Conservation (phyloP, 768 basidiomycete species). For the Suillus cothurnatus region DNA sequence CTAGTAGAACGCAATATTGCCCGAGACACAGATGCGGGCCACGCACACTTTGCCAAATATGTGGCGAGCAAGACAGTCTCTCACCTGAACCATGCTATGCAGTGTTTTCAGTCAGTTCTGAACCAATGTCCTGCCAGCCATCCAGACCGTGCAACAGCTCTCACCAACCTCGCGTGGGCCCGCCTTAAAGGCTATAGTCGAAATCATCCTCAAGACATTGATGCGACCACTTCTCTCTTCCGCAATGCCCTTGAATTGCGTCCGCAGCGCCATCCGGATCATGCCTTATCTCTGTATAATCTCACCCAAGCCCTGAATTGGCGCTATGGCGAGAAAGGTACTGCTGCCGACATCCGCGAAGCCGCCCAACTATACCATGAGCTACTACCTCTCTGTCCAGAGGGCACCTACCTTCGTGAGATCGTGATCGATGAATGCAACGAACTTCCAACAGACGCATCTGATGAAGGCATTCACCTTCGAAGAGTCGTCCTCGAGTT, state of each 20-base stretch:
- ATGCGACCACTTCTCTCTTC: neutral
- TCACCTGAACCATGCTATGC: neutral
- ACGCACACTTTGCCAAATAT: neutral
- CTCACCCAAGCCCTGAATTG: slow-evolving; percentile 15
- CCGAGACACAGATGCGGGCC: neutral
- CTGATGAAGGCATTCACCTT: neutral
- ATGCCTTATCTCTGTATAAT: slow-evolving; percentile 10
- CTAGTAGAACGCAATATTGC: neutral
- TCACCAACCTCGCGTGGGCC: slow-evolving; percentile 3
- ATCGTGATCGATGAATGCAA: neutral
- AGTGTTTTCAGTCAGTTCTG: neutral
- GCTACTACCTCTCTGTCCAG: neutral
- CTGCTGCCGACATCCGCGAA: slow-evolving; percentile 19
- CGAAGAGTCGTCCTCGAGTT: neutral
- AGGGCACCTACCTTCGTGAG: neutral
- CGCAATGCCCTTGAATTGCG: slow-evolving; percentile 9
- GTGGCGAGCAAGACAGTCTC: neutral
- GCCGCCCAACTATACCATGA: neutral
- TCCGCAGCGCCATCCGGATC: slow-evolving; percentile 10
- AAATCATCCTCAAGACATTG: neutral
- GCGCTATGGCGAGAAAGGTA: slow-evolving; percentile 10
- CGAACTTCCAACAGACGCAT: neutral
- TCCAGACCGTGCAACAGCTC: neutral
- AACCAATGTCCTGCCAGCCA: neutral
- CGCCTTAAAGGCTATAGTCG: neutral